Evolutionary conservation across 805 yeast genomes (phyloP).

Genomic region (Candida incommunis): DNA sequence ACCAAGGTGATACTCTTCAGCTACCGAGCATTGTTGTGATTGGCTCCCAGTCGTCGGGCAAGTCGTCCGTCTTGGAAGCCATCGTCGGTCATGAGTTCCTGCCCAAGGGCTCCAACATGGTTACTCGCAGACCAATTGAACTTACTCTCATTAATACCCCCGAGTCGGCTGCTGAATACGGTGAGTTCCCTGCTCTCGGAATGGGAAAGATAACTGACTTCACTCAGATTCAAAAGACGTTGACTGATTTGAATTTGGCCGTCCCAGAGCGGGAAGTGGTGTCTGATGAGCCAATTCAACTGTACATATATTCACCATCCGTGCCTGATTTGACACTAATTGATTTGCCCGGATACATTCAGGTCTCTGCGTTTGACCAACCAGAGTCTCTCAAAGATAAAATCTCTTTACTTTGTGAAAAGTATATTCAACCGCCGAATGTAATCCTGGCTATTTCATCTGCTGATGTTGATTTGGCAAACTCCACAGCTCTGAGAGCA

Average conservation of each 20-base stretch:
- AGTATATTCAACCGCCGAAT: slow-evolving; percentile 81
- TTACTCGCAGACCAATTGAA: slow-evolving; percentile 94
- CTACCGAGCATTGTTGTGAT: slow-evolving; percentile 92
- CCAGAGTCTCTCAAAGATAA: slow-evolving; percentile 70
- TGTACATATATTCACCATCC: slow-evolving; percentile 75
- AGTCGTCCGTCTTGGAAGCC: slow-evolving; percentile 88
- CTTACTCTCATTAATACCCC: slow-evolving; percentile 82
- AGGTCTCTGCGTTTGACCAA: slow-evolving; percentile 92
- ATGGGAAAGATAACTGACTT: slow-evolving; percentile 77
- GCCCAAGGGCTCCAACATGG: slow-evolving; percentile 97
- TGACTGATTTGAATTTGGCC: slow-evolving; percentile 81
- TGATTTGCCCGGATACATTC: slow-evolving; percentile 96
- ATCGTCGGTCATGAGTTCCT: slow-evolving; percentile 96
- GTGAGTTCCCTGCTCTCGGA: slow-evolving; percentile 86
- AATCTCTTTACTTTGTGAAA: slow-evolving; percentile 68
- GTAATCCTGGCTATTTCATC: slow-evolving; percentile 92
- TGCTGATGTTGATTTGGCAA: slow-evolving; percentile 96
- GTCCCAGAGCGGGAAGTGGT: slow-evolving; percentile 79
- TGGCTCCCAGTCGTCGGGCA: slow-evolving; percentile 96
- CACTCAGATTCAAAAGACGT: slow-evolving; percentile 71
- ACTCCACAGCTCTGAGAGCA: slow-evolving; percentile 87
- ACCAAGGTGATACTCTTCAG: slow-evolving; percentile 60
- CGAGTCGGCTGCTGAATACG: slow-evolving; percentile 64
- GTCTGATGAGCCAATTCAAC: slow-evolving; percentile 85
- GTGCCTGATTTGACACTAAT: slow-evolving; percentile 90